These are phyloP conservation scores for Metschnikowia rubicola DNA, from an alignment of 805 yeast species.

Conservation along the genomic window DNA sequence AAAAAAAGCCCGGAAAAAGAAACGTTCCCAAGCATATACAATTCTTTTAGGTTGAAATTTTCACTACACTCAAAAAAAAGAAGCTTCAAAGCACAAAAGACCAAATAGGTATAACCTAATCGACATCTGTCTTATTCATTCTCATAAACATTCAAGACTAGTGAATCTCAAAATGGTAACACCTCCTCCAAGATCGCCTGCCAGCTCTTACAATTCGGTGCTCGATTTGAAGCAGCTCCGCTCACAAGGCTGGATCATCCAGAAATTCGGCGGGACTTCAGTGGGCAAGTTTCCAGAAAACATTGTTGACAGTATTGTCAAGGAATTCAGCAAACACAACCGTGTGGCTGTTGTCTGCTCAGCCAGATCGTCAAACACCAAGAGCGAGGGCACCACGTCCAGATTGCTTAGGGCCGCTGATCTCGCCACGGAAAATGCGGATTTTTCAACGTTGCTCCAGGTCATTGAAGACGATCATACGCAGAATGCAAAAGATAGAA, in stretches of 20 bases:
- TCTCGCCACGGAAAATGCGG: slow-evolving; percentile 57
- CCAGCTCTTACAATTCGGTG: slow-evolving; percentile 38
- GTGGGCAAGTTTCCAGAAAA: slow-evolving; percentile 91
- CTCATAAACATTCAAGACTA: too few relatives aligned
- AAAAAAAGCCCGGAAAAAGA: slow-evolving; percentile 3
- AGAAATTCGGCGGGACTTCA: slow-evolving; percentile 96
- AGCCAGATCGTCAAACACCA: slow-evolving; percentile 87
- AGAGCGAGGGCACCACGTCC: slow-evolving; percentile 94
- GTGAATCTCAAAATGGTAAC: slow-evolving; percentile 7
- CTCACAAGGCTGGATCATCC: slow-evolving; percentile 48
- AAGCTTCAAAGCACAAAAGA: too few relatives aligned
- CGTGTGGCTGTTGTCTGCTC: slow-evolving; percentile 94
- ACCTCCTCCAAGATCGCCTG: slow-evolving; percentile 21
- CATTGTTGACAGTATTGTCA: slow-evolving; percentile 82
- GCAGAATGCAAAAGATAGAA: slow-evolving; percentile 57
- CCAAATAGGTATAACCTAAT: neutral
- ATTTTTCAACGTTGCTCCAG: slow-evolving; percentile 57
- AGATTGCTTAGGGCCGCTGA: slow-evolving; percentile 84
- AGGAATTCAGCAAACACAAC: slow-evolving; percentile 52
- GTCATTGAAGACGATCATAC: slow-evolving; percentile 76
- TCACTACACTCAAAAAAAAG: too few relatives aligned
- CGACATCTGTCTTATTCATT: too few relatives aligned
- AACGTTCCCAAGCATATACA: neutral
- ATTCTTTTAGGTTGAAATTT: too few relatives aligned
- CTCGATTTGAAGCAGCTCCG: slow-evolving; percentile 30